Evolutionary conservation across 495 filamentous ascomycete genomes (phyloP).

Genomic region (Lophiostoma macrostomum): DNA sequence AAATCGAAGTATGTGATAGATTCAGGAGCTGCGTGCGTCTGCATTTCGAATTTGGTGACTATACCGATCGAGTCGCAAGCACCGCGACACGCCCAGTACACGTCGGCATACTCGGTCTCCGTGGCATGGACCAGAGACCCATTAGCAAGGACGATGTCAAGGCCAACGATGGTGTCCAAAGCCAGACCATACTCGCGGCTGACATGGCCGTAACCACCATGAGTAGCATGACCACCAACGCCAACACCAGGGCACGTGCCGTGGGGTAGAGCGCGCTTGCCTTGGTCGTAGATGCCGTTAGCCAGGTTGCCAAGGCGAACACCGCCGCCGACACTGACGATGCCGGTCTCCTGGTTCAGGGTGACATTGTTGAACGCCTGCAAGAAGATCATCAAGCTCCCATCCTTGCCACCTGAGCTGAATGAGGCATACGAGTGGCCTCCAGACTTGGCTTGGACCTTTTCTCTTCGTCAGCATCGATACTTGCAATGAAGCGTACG

Average conservation of each 20-base stretch:
- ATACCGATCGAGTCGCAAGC: conserved; percentile 63
- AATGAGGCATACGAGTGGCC: conserved; percentile 71
- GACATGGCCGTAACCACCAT: conserved; percentile 63
- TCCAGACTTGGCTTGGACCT: conserved; percentile 69
- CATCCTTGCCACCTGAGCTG: conserved; percentile 50
- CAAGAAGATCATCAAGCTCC: conserved; percentile 57
- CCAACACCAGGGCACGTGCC: conserved; percentile 67
- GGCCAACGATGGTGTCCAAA: conserved; percentile 59
- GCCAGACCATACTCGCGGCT: conserved; percentile 63
- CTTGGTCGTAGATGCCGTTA: conserved; percentile 55
- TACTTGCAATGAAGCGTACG: no score
- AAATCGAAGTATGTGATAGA: conserved; percentile 46
- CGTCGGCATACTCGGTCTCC: conserved; percentile 32
- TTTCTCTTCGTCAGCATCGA: no score
- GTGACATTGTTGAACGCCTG: conserved; percentile 48
- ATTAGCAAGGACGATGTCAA: conserved; percentile 64
- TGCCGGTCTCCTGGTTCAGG: conserved; percentile 52
- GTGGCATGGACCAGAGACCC: conserved; percentile 48
- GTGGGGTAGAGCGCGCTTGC: conserved; percentile 63
- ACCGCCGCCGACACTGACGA: conserved; percentile 66
- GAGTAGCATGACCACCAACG: conserved; percentile 68
- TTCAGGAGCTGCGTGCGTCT: conserved; percentile 56
- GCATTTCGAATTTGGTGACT: conserved; percentile 61
- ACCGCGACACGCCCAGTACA: conserved; percentile 57
- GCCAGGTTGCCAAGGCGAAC: conserved; percentile 60